Percentiles rank a stretch among this genome's conserved stretches.
These are phyloP conservation scores for Fusarium tjaetaba DNA, from an alignment of 2,329 filamentous ascomycete species.

Conservation along the genomic window DNA sequence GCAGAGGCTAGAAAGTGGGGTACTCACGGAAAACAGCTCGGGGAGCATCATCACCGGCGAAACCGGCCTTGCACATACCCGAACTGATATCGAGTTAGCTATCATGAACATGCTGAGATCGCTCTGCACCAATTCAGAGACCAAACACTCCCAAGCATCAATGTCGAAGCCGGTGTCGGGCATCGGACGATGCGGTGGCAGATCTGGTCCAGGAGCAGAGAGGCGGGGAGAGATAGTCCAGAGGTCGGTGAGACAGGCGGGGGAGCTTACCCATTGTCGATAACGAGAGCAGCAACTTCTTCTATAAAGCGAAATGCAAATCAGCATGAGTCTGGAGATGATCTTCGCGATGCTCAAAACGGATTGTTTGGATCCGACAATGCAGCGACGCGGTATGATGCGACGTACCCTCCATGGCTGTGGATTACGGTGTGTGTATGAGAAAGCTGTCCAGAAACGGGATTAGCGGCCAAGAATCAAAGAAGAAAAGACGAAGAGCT, in stretches of 20 bases:
- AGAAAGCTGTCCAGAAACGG: constrained; percentile 49
- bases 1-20: constrained; percentile 48
- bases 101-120: constrained; percentile 1
- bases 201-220: constrained; percentile 28
- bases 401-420: constrained; percentile 66
- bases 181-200: constrained; percentile 40
- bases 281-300: constrained; percentile 99
- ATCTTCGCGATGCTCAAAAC: constrained; percentile 32
- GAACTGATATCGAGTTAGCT: constrained; percentile 74
- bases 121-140: background rate
- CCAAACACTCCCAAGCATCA: constrained; percentile 14
- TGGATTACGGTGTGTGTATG: constrained; percentile 52
- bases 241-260: constrained; percentile 51
- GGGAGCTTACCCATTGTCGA: constrained; percentile 99
- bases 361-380: constrained; percentile 39
- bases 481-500: constrained; percentile 32
- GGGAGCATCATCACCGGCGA: constrained; percentile 99
- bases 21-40: constrained; percentile 99
- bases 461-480: constrained; percentile 43
- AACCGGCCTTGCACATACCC: constrained; percentile 99
- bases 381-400: constrained; percentile 43
- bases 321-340: constrained; percentile 52
- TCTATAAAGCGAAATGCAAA: constrained; percentile 68
- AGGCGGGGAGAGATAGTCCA: constrained; percentile 37
- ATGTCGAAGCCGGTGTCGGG: constrained; percentile 26